A percentile compares a stretch with the other conserved stretches of the same genome.
These are phyloP conservation scores for Apiotrichum sp. DNA, from an alignment of 1,284 basidiomycete genomes.

Conservation along the genomic window DNA sequence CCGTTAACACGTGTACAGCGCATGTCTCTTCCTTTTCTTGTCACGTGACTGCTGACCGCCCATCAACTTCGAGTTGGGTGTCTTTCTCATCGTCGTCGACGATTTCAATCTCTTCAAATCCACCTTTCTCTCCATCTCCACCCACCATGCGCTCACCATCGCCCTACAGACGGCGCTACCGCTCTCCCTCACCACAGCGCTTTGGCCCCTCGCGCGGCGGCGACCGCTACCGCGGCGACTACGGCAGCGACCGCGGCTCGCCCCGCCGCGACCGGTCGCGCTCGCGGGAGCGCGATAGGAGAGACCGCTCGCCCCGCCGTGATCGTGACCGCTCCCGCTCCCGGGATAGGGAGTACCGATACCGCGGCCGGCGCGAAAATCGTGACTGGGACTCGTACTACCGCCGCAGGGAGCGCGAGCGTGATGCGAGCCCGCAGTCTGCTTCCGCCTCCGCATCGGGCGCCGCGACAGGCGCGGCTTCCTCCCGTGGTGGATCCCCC, in stretches of 20 bases:
- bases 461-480: neutral
- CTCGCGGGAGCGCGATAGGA: neutral
- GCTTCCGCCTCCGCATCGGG: conserved; percentile 1
- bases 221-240: conserved; percentile 17
- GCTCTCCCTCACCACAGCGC: conserved; percentile 24
- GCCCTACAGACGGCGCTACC: conserved; percentile 23
- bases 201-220: conserved; percentile 9
- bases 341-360: conserved; percentile 4
- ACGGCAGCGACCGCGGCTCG: conserved; percentile 4
- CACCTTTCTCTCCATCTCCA: too few species aligned
- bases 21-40: too few species aligned
- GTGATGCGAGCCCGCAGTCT: neutral
- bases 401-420: conserved; percentile 16
- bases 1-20: too few species aligned
- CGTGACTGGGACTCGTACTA: conserved; percentile 19
- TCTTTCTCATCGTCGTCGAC: neutral
- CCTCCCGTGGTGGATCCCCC: conserved; percentile 25
- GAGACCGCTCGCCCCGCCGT: neutral
- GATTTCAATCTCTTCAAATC: too few species aligned
- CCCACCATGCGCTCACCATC: conserved; percentile 33
- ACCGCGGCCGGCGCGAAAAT: conserved; percentile 2
- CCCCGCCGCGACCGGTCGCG: too few species aligned
- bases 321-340: conserved; percentile 12
- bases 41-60: too few species aligned
- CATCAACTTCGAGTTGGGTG: too few species aligned